Evolutionary conservation across 1,284 basidiomycete species (phyloP).

Genomic region (Rhodotorula sp.): DNA sequence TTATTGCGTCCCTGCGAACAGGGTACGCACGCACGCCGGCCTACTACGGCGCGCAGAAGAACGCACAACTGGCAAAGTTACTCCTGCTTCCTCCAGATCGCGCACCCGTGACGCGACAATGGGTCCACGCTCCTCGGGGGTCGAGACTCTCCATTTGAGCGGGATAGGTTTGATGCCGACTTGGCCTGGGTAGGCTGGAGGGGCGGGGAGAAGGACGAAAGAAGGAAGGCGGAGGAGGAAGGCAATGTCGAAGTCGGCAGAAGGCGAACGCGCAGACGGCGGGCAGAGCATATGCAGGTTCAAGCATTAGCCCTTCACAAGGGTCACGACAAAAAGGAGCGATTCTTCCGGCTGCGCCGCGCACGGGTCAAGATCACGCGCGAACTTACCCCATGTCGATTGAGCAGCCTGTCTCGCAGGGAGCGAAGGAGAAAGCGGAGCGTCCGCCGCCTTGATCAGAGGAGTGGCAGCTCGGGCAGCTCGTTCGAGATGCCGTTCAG

Average conservation of each 20-base stretch:
- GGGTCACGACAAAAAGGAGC: background rate
- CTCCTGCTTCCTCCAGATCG: too few species aligned
- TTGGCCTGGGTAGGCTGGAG: conserved; percentile 67
- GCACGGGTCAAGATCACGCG: conserved; percentile 76
- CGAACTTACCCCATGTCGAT: conserved; percentile 68
- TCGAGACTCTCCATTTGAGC: conserved; percentile 75
- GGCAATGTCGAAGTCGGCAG: too few species aligned
- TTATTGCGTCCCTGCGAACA: too few species aligned
- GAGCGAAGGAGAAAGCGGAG: conserved; percentile 30
- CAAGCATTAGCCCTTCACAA: too few species aligned
- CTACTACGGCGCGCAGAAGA: too few species aligned
- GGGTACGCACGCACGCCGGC: too few species aligned
- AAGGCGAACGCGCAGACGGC: background rate
- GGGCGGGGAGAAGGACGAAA: background rate
- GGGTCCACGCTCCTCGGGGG: conserved; percentile 71
- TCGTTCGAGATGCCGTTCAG: background rate
- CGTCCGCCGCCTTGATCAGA: conserved; percentile 23
- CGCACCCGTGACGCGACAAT: conserved; percentile 90
- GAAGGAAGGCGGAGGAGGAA: background rate
- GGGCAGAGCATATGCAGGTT: background rate
- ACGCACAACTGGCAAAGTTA: too few species aligned
- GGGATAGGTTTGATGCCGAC: conserved; percentile 72
- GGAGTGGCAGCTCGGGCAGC: conserved; percentile 9
- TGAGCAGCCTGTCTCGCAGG: conserved; percentile 34
- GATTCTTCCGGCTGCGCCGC: background rate